phyloP scores from a whole-genome alignment of 176 grass and related monocot genomes.

The Rhynchospora breviuscula region DNA sequence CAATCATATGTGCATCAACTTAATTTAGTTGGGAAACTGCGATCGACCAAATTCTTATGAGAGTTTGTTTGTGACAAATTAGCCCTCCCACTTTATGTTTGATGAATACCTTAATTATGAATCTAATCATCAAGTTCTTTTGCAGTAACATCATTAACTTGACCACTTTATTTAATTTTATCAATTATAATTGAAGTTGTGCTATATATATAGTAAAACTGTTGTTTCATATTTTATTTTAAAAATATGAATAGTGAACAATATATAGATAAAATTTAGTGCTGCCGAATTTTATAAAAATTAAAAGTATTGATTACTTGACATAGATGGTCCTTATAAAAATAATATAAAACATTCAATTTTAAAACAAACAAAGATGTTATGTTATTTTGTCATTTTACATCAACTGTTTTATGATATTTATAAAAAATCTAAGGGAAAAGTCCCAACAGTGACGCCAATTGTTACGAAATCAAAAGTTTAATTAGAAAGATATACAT shows the following conservation, averaged over 20 bases:
- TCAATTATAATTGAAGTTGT: not conserved
- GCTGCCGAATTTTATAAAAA: not conserved
- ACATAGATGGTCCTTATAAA: not conserved
- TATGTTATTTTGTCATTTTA: not conserved
- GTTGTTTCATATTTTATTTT: not conserved
- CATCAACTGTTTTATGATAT: not conserved
- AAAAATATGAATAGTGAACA: not conserved
- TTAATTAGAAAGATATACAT: no score
- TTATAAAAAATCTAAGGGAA: not conserved
- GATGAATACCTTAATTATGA: not conserved
- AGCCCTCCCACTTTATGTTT: not conserved
- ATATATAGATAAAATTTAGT: not conserved
- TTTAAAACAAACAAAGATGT: not conserved
- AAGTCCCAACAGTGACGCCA: not conserved
- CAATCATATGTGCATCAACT: not conserved
- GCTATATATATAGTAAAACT: not conserved
- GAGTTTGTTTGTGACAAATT: not conserved
- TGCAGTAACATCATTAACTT: no score
- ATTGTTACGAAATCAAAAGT: not conserved
- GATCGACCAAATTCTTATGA: not conserved
- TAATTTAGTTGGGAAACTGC: not conserved
- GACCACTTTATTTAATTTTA: no score
- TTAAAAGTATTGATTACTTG: not conserved
- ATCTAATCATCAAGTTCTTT: not conserved
- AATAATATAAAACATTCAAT: not conserved